Base-by-base conservation (phyloP, 108 stramenopile species). In the Seminavis robusta region DNA sequence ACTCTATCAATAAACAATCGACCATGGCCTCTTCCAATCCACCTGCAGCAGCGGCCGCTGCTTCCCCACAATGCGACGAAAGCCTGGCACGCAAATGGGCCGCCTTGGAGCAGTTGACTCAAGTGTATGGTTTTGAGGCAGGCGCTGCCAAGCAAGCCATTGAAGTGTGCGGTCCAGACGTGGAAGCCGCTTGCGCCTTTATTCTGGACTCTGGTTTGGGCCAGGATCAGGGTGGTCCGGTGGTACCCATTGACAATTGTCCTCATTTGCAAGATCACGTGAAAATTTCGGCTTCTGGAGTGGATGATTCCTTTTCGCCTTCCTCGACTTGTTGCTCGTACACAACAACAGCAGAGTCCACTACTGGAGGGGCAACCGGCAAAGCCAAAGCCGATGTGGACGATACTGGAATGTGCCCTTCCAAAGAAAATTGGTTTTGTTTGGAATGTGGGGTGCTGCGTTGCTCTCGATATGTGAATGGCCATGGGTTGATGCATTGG, bases 371-470 rank as follows among this genome's bases (percentile, higher is more conserved):
- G 0, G n/a, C 37, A 2, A 33, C 24, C 4, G 52, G 62, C 2
- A n/a, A 24, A 1, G 47, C 56, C 25, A 60, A 57, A 19, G 44
- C 39, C 5, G 49, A 58, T 9, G 53, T 46, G 19, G 27, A 15
- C 16, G 51, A 51, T 3, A 34, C 41, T 38, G 52, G 61, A n/a
- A 21, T 39, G 0, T 85, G 88, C 54, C 82, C 80, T 3, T 33
- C 28, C 13, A 65, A 67, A 19, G 85, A 84, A 61, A 86, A 91
- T 65, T 91, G 89, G 89, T 46, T 82, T 8, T 91, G 89, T 48
- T 51, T 86, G 33, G 39, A 67, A 30, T 86, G 85, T 47, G 74
- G 73, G 2, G 55, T 47, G 1, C 33, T 80, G 11, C 73, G 76
- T 37, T 91, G 89, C 52, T 79, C 80, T 16, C 59, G 89, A 33